Evolutionary conservation across 2,329 filamentous ascomycete genomes (phyloP), one percentile per base, ranked within the genome.

Genomic region (Pseudocercospora musae): DNA sequence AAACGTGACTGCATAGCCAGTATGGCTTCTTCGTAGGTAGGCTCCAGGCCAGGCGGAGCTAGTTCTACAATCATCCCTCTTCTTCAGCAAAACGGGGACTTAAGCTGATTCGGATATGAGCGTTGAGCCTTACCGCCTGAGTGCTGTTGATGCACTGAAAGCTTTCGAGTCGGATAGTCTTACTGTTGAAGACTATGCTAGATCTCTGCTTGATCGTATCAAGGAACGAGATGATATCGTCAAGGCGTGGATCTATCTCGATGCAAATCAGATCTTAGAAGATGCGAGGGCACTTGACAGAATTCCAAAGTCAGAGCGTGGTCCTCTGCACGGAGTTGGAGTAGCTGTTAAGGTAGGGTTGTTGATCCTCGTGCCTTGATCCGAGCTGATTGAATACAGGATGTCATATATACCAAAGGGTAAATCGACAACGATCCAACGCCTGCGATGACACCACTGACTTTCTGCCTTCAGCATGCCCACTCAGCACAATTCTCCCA

Each of bases 331-430:
- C 68, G 85, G 85, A 0, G 71, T 87, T 6, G 79, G 83, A 0
- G 74, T 88, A n/a, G 85, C 78, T 0, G 77, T 87, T 10, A 87
- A 87, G 25, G 48, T 52, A 31, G n/a, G 48, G 5, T 31, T 29
- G 25, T 4, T n/a, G 25, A 52, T 31, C 27, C 0, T 25, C 15
- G 10, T n/a, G 25, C 10, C 3, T 40, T 40, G 21, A 25, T 7
- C 4, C n/a, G 10, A n/a, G 25, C 48, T 52, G 48, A 52, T 29
- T 52, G 48, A 13, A 4, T 27, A 25, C 48, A 52, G 69, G 85
- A 88, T 75, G 78, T 87, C 2, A 84, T 87, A 65, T 79, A 78
- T 68, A 87, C 81, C 0, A 83, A 82, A 72, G 81, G 37, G 37
- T 40, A 18, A 40, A 18, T 6, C 37, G 7, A 40, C 4, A 40